Percentiles rank a stretch among this genome's conserved stretches.
Conservation (phyloP, 345 rosid species). For the Physaria fendleri region DNA sequence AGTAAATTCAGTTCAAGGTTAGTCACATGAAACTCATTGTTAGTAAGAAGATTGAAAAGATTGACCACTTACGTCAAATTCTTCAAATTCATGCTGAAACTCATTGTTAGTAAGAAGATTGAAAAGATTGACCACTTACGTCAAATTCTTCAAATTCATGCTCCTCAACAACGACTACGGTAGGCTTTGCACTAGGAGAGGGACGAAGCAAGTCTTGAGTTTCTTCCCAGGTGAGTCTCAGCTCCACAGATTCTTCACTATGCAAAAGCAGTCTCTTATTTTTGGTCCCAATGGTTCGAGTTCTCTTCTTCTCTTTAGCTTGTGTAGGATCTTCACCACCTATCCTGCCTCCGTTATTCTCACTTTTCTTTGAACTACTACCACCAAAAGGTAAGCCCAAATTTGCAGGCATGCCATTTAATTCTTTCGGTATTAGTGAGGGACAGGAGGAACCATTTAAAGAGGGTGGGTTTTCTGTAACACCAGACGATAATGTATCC, state of each 20-base stretch:
- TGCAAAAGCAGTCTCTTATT: conserved; percentile 64
- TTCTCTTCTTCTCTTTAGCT: conserved; percentile 54
- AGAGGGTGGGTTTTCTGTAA: conserved; percentile 33
- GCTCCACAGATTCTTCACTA: conserved; percentile 64
- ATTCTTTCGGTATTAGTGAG: conserved; percentile 33
- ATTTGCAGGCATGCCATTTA: conserved; percentile 35
- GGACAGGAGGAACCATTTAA: conserved; percentile 39
- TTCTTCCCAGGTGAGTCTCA: conserved; percentile 86
- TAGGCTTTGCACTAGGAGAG: conserved; percentile 53
- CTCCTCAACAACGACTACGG: conserved; percentile 56
- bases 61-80: conserved; percentile 60
- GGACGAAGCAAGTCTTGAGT: conserved; percentile 88
- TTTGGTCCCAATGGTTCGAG: conserved; percentile 71
- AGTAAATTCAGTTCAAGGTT: background rate
- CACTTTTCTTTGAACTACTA: conserved; percentile 40
- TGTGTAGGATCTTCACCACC: conserved; percentile 36
- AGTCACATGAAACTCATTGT: background rate
- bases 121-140: conserved; percentile 46
- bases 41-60: background rate
- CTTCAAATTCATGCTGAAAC: conserved; percentile 82
- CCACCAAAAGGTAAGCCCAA: conserved; percentile 40
- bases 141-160: conserved; percentile 88
- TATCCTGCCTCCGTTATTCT: conserved; percentile 33
- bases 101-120: too few relatives aligned
- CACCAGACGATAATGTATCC: conserved; percentile 51